Evolutionary conservation across 2,329 filamentous ascomycete species (phyloP).

Genomic region (Botrytis squamosa): DNA sequence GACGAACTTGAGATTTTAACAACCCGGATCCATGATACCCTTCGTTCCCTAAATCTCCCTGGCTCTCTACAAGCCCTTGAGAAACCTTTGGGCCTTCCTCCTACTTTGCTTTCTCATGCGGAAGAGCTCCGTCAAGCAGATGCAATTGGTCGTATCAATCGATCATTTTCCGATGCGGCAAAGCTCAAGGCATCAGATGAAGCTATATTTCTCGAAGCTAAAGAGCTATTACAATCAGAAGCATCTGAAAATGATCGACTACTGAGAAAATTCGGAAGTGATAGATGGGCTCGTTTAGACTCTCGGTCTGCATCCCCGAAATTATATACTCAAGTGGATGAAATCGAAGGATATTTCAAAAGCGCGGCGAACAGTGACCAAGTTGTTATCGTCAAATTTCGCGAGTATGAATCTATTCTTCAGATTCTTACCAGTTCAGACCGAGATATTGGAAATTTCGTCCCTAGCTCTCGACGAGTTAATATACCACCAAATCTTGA

Average conservation of each 20-base stretch:
- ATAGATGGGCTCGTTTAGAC: slow-evolving; percentile 73
- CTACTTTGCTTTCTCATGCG: slow-evolving; percentile 80
- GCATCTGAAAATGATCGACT: slow-evolving; percentile 78
- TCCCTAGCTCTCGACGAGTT: slow-evolving; percentile 78
- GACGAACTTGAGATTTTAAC: slow-evolving; percentile 81
- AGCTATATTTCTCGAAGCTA: slow-evolving; percentile 78
- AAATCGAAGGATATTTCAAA: slow-evolving; percentile 85
- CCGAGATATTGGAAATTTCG: slow-evolving; percentile 79
- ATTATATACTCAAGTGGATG: slow-evolving; percentile 45
- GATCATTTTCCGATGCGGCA: slow-evolving; percentile 83
- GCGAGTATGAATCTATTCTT: slow-evolving; percentile 71
- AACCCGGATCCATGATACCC: slow-evolving; percentile 71
- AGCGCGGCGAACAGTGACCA: slow-evolving; percentile 65
- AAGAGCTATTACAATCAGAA: slow-evolving; percentile 74
- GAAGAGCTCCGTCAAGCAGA: slow-evolving; percentile 93
- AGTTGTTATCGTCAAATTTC: slow-evolving; percentile 69
- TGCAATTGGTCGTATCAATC: slow-evolving; percentile 72
- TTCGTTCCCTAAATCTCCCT: slow-evolving; percentile 82
- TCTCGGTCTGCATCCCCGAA: slow-evolving; percentile 64
- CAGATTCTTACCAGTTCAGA: slow-evolving; percentile 76
- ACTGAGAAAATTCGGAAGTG: slow-evolving; percentile 78
- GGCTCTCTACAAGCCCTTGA: slow-evolving; percentile 92
- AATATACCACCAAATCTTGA: slow-evolving; percentile 80
- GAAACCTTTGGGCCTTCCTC: slow-evolving; percentile 87
- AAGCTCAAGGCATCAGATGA: slow-evolving; percentile 82